A percentile compares a stretch with the other conserved stretches of the same genome.
phyloP scores from a whole-genome alignment of 805 yeast species.

The Starmerella bacillaris region DNA sequence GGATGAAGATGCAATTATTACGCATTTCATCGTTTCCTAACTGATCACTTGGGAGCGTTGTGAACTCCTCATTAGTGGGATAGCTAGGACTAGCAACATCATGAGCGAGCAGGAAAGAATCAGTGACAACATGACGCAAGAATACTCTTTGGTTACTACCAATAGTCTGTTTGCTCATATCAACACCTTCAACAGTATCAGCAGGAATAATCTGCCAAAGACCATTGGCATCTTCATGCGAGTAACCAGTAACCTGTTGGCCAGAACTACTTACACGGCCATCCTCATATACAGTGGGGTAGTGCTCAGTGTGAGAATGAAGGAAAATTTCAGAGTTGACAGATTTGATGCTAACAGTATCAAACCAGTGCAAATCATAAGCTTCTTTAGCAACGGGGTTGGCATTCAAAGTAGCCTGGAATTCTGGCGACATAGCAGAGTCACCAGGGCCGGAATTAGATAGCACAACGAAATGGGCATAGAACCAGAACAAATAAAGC shows the following conservation, averaged over 20 bases:
- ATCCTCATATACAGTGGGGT: slow-evolving; percentile 86
- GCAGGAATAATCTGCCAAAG: slow-evolving; percentile 35
- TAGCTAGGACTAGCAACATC: slow-evolving; percentile 56
- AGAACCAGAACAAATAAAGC: slow-evolving; percentile 57
- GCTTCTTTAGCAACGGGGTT: slow-evolving; percentile 51
- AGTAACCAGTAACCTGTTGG: slow-evolving; percentile 87
- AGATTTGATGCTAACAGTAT: slow-evolving; percentile 45
- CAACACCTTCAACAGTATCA: slow-evolving; percentile 23
- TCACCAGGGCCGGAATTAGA: slow-evolving; percentile 83
- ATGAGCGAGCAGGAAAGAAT: slow-evolving; percentile 71
- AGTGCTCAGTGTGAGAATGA: slow-evolving; percentile 73
- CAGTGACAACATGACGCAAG: slow-evolving; percentile 50
- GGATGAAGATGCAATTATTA: slow-evolving; percentile 59
- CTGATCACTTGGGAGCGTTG: slow-evolving; percentile 58
- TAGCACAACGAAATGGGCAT: slow-evolving; percentile 59
- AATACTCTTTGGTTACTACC: slow-evolving; percentile 55
- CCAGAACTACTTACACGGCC: slow-evolving; percentile 89
- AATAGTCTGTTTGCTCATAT: slow-evolving; percentile 3
- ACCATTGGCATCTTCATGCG: slow-evolving; percentile 74
- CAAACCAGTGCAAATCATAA: slow-evolving; percentile 43
- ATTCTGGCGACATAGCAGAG: slow-evolving; percentile 70
- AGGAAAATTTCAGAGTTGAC: slow-evolving; percentile 45
- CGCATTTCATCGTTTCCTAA: background rate
- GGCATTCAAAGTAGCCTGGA: slow-evolving; percentile 70
- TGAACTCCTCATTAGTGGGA: slow-evolving; percentile 55